A percentile compares a stretch with the other conserved stretches of the same genome.
Conservation (phyloP, 495 filamentous ascomycete genomes). For the Talaromyces thailandensis region DNA sequence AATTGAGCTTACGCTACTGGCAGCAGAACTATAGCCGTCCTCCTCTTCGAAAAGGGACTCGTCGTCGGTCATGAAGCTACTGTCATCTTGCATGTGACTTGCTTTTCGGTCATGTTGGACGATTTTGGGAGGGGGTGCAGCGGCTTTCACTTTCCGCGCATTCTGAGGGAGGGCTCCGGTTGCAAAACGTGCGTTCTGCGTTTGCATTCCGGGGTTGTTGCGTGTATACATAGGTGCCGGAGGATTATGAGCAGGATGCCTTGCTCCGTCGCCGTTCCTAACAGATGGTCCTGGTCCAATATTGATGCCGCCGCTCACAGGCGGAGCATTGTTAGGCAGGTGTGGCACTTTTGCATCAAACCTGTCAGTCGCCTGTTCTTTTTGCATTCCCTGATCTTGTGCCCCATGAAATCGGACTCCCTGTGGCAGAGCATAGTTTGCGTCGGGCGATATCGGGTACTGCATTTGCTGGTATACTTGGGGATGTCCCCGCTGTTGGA, state of each 20-base stretch:
- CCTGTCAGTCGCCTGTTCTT: neutral
- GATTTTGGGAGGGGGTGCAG: neutral
- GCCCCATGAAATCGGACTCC: neutral
- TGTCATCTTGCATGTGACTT: neutral
- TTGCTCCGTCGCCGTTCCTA: neutral
- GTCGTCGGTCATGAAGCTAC: neutral
- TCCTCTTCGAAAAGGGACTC: neutral
- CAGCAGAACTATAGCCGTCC: neutral
- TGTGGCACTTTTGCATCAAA: neutral
- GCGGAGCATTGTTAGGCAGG: neutral
- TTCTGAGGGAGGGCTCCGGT: neutral
- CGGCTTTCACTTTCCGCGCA: neutral
- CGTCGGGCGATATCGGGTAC: neutral
- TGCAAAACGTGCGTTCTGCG: neutral
- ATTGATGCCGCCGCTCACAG: neutral
- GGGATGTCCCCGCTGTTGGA: neutral
- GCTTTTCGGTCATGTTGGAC: neutral
- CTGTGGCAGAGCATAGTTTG: neutral
- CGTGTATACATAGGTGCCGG: neutral
- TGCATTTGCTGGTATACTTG: neutral
- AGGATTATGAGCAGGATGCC: neutral
- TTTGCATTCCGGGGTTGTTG: neutral
- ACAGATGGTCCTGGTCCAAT: neutral
- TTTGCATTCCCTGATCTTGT: neutral
- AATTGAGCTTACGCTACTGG: neutral